A percentile compares a stretch with the other conserved stretches of the same genome.
Evolutionary conservation across 257 asterid genomes (phyloP).

Genomic region (Ajuga chamaepitys): DNA sequence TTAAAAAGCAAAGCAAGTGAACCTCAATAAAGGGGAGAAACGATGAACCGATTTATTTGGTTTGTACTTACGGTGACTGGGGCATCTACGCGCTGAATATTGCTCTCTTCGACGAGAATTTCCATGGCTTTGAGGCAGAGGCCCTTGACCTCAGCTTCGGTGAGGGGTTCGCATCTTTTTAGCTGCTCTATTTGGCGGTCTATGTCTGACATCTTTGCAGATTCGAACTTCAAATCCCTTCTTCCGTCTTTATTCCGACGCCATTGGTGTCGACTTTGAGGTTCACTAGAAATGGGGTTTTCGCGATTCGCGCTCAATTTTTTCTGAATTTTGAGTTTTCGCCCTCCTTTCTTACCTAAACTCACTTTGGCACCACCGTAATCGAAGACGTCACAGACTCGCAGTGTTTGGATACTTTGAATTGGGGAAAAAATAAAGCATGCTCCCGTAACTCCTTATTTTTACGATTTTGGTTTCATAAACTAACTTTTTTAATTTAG

Average conservation of each 20-base stretch:
- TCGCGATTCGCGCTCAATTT: conserved; percentile 28
- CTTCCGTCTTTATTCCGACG: too few species aligned
- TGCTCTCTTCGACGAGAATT: conserved; percentile 92
- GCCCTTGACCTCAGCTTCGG: conserved; percentile 78
- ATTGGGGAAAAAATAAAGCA: too few species aligned
- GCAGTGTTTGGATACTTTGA: too few species aligned
- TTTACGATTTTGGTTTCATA: too few species aligned
- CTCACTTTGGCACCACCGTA: too few species aligned
- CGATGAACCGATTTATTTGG: background rate
- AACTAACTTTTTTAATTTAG: too few species aligned
- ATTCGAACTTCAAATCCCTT: conserved; percentile 10
- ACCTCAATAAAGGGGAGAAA: conserved; percentile 8
- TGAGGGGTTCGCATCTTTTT: conserved; percentile 82
- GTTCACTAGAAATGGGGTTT: conserved; percentile 17
- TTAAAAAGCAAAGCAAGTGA: background rate
- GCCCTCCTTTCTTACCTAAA: background rate
- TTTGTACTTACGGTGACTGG: conserved; percentile 60
- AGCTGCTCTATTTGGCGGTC: conserved; percentile 94
- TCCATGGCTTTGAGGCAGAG: conserved; percentile 90
- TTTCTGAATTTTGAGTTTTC: background rate
- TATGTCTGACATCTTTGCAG: conserved; percentile 76
- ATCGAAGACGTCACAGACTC: too few species aligned
- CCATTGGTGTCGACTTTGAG: too few species aligned
- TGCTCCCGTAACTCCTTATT: too few species aligned
- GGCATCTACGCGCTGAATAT: conserved; percentile 92